A percentile compares a stretch with the other conserved stretches of the same genome.
phyloP scores from a whole-genome alignment of 2,329 filamentous ascomycete genomes.

The Gaeumannomyces sp. region DNA sequence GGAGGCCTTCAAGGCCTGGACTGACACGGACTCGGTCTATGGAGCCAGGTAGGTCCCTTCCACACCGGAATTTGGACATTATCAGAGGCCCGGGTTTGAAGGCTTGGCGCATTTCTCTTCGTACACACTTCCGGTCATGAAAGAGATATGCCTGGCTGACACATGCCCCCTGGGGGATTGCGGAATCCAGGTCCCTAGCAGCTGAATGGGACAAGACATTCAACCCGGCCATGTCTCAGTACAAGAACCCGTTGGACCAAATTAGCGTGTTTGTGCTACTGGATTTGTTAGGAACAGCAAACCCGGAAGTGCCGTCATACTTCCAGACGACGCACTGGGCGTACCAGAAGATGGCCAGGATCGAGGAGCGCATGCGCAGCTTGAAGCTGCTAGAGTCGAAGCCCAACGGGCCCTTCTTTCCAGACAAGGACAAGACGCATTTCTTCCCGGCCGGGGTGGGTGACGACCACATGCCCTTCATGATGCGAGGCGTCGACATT shows the following conservation, averaged over 20 bases:
- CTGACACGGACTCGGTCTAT: constrained; percentile 67
- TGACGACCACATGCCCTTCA: constrained; percentile 76
- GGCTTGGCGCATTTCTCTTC: not conserved
- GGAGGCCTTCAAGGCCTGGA: constrained; percentile 72
- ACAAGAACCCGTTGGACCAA: constrained; percentile 61
- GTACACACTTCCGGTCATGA: not conserved
- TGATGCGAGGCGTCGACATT: constrained; percentile 66
- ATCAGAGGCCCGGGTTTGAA: too few species aligned
- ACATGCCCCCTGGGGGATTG: not conserved
- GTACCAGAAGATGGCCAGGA: constrained; percentile 66
- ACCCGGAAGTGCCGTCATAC: constrained; percentile 74
- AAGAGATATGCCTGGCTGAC: constrained; percentile 1
- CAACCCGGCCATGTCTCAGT: constrained; percentile 63
- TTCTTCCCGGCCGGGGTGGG: constrained; percentile 43
- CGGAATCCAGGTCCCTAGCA: constrained; percentile 51
- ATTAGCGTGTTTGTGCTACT: constrained; percentile 84
- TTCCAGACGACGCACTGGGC: constrained; percentile 92
- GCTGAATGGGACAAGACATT: constrained; percentile 61
- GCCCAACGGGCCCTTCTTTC: constrained; percentile 19
- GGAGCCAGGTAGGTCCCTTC: constrained; percentile 53
- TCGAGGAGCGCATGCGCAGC: constrained; percentile 68
- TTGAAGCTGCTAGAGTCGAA: constrained; percentile 59
- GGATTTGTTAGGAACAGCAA: constrained; percentile 70
- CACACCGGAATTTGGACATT: too few species aligned
- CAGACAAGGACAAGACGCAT: constrained; percentile 37